phyloP scores from a whole-genome alignment of 306 rosid genomes.

The Trifolium fragiferum region DNA sequence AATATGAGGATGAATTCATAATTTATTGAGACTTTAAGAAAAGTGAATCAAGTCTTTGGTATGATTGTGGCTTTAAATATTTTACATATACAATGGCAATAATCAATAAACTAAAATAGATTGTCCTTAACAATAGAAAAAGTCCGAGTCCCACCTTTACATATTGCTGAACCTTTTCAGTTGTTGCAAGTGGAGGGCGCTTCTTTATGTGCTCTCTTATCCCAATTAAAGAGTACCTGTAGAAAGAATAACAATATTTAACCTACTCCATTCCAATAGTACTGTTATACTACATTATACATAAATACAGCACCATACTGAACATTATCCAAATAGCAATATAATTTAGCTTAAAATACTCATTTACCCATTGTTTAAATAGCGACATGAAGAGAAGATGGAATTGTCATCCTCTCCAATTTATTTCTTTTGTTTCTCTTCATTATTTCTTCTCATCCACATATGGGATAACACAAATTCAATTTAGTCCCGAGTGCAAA shows the following conservation, averaged over 20 bases:
- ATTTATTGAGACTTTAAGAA: slow-evolving; percentile 14
- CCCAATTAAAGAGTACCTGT: slow-evolving; percentile 72
- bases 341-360: slow-evolving; percentile 16
- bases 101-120: slow-evolving; percentile 17
- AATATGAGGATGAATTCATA: slow-evolving; percentile 9
- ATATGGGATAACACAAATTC: slow-evolving; percentile 10
- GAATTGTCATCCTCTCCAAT: background rate
- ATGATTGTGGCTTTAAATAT: slow-evolving; percentile 17
- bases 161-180: slow-evolving; percentile 94
- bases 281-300: slow-evolving; percentile 1
- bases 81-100: slow-evolving; percentile 9
- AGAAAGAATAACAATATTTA: slow-evolving; percentile 32
- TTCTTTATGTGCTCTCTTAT: slow-evolving; percentile 97
- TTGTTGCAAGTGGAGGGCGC: slow-evolving; percentile 91
- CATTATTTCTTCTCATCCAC: slow-evolving; percentile 10
- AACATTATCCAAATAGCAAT: slow-evolving; percentile 11
- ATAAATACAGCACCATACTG: slow-evolving; percentile 16
- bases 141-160: slow-evolving; percentile 65
- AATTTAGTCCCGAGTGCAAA: background rate
- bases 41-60: slow-evolving; percentile 2
- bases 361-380: background rate
- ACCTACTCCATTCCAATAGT: slow-evolving; percentile 29
- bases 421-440: slow-evolving; percentile 5
- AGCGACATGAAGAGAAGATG: background rate
- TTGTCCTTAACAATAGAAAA: slow-evolving; percentile 17